These are phyloP conservation scores for Colletotrichum acutatum DNA, from an alignment of 2,329 filamentous ascomycete genomes.

Conservation along the genomic window DNA sequence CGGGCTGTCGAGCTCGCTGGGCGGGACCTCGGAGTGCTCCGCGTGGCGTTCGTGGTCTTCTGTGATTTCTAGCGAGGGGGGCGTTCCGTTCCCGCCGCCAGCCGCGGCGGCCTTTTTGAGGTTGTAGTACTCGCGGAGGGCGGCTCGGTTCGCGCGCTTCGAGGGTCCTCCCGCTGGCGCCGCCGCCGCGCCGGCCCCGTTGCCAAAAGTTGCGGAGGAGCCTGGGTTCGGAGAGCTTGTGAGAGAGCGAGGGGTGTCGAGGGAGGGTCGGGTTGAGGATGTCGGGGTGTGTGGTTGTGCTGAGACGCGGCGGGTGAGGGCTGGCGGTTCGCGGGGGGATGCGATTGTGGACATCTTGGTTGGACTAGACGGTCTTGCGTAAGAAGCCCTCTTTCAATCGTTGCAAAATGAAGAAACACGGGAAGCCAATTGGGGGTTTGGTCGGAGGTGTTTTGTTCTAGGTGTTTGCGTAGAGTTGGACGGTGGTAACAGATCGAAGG, in stretches of 20 bases:
- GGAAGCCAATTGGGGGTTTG: neutral
- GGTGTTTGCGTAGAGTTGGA: neutral
- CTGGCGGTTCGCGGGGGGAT: constrained; percentile 68
- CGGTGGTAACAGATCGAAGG: constrained; percentile 7
- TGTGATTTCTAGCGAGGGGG: constrained; percentile 56
- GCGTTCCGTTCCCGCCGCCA: constrained; percentile 39
- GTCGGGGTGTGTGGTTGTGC: constrained; percentile 69
- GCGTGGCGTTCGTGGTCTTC: constrained; percentile 42
- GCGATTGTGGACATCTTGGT: constrained; percentile 72
- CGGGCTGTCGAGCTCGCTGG: constrained; percentile 78
- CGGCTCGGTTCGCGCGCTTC: constrained; percentile 79
- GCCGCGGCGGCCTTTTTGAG: constrained; percentile 64
- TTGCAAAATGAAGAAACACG: neutral
- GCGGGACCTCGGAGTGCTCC: constrained; percentile 65
- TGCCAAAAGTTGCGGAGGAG: constrained; percentile 41
- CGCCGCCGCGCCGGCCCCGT: constrained; percentile 29
- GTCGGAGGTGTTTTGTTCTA: neutral
- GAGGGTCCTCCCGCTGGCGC: constrained; percentile 43
- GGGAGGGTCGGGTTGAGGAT: constrained; percentile 79
- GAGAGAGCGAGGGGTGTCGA: constrained; percentile 72
- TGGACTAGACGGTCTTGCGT: neutral
- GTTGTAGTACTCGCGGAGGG: constrained; percentile 95
- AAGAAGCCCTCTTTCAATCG: neutral
- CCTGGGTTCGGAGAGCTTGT: constrained; percentile 63
- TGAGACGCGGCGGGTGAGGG: constrained; percentile 68